phyloP scores from a whole-genome alignment of 208 protist species.

The Endotrypanum monterogeii region DNA sequence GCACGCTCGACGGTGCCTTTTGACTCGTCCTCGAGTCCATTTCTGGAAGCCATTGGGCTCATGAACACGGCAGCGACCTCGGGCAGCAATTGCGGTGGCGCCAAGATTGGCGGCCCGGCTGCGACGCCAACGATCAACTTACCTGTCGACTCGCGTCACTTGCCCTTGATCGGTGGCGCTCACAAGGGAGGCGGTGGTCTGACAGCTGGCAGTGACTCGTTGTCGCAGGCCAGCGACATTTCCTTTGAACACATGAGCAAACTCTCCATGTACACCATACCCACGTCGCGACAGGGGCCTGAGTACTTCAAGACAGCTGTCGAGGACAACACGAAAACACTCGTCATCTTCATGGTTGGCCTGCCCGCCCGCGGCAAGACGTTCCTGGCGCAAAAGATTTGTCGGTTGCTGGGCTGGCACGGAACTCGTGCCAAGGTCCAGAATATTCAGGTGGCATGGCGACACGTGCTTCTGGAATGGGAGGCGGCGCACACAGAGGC shows the following conservation, averaged over 20 bases:
- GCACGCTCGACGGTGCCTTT: slow-evolving; percentile 11
- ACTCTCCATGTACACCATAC: slow-evolving; percentile 61
- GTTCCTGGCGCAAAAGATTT: slow-evolving; percentile 91
- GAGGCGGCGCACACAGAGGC: slow-evolving; percentile 24
- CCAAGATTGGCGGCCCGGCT: no score
- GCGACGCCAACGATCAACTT: not conserved
- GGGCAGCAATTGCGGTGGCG: not conserved
- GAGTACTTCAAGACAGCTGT: slow-evolving; percentile 60
- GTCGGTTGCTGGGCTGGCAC: slow-evolving; percentile 85
- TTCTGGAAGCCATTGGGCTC: not conserved
- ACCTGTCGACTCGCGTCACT: not conserved
- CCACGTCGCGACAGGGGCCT: slow-evolving; percentile 67
- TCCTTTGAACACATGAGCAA: slow-evolving; percentile 21
- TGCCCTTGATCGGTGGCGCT: not conserved
- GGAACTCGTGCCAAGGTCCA: slow-evolving; percentile 66
- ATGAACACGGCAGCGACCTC: not conserved
- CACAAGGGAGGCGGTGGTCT: not conserved
- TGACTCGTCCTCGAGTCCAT: slow-evolving; percentile 6
- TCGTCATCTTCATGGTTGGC: slow-evolving; percentile 90
- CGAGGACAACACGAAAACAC: slow-evolving; percentile 48
- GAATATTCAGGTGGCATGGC: slow-evolving; percentile 81
- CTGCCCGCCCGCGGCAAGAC: slow-evolving; percentile 91
- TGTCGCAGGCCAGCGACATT: slow-evolving; percentile 10
- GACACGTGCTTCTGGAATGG: slow-evolving; percentile 57
- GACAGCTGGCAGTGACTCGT: not conserved